Conservation (phyloP, 2,329 filamentous ascomycete genomes). For the Sclerotinia trifoliorum region DNA sequence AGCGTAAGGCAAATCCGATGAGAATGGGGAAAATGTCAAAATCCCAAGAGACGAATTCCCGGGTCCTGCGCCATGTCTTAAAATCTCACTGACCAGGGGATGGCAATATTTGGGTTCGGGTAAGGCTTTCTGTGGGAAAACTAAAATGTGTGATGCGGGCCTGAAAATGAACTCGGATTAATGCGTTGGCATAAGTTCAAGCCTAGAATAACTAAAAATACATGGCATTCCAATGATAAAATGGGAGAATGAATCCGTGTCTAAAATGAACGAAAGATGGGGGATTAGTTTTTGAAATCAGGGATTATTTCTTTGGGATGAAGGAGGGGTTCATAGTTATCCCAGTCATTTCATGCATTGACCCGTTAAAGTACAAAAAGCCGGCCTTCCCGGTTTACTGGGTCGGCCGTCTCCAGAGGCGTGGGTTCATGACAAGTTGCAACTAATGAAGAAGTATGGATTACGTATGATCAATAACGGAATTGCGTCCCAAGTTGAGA, state of each 20-base stretch:
- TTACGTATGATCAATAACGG: background rate
- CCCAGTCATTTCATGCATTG: conserved; percentile 22
- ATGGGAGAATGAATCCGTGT: background rate
- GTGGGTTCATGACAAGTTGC: conserved; percentile 12
- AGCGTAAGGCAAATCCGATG: conserved; percentile 5
- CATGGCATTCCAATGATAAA: background rate
- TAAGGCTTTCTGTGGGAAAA: conserved; percentile 8
- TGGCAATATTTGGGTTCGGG: conserved; percentile 12
- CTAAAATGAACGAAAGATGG: background rate
- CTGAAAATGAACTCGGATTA: conserved; percentile 13
- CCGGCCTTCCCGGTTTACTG: conserved; percentile 20
- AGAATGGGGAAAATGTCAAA: conserved; percentile 9
- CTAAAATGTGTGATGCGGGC: background rate
- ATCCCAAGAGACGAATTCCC: conserved; percentile 23
- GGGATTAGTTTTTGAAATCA: background rate
- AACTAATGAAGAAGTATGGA: background rate
- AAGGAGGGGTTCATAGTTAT: conserved; percentile 1
- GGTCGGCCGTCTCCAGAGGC: conserved; percentile 21
- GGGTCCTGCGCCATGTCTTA: conserved; percentile 22
- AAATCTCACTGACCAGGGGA: conserved; percentile 18
- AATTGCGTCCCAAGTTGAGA: background rate
- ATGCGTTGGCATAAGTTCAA: conserved; percentile 16
- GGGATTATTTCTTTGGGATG: background rate
- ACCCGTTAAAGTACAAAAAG: conserved; percentile 17
- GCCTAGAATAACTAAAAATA: conserved; percentile 1